Evolutionary conservation across 371 early-diverging fungal species (phyloP), one percentile per base, ranked within the genome.

Genomic region (Mortierella sp.): DNA sequence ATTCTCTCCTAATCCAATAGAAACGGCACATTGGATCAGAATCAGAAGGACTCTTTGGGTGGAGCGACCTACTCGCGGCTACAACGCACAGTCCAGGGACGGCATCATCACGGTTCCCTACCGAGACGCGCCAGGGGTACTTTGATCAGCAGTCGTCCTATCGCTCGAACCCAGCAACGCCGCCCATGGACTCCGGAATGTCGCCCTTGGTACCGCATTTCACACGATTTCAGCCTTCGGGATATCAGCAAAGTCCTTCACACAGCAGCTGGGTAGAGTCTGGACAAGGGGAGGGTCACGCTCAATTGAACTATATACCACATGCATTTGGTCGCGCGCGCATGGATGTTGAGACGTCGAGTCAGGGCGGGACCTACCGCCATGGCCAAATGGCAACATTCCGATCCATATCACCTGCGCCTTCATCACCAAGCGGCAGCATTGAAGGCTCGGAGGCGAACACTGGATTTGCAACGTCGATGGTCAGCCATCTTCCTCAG

Each of bases 401-500:
- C n/a, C 72, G 80, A 1, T 72, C 81, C 10, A 55, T 80, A 16
- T 80, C 81, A 24, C 76, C 81, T 24, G 81, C 81, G 19, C 81
- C 81, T 34, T 80, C 81, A 9, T 76, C 81, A 21, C 76, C 81
- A 13, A 48, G 70, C 14, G 76, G 61, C n/a, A 76, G 76, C 26
- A 50, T 73, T 21, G 54, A 37, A 48, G 81, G 57, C 8, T 24
- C 19, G 28, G 73, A 44, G 16, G 44, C 21, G 19, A 9, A 19
- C 14, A 14, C 14, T n/a, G 43, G 28, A 34, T 72, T 72, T 11
- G 13, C 13, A 13, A n/a, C 13, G 8, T 44, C 73, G 4, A 55
- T 73, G 28, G 54, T 26, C 19, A 24, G 59, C 26, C 51, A 21
- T 9, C 2, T 26, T 37, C 16, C 9, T 24, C 73, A 24, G 44